Conservation (phyloP, 2,329 filamentous ascomycete species). For the Sclerotinia borealis region DNA sequence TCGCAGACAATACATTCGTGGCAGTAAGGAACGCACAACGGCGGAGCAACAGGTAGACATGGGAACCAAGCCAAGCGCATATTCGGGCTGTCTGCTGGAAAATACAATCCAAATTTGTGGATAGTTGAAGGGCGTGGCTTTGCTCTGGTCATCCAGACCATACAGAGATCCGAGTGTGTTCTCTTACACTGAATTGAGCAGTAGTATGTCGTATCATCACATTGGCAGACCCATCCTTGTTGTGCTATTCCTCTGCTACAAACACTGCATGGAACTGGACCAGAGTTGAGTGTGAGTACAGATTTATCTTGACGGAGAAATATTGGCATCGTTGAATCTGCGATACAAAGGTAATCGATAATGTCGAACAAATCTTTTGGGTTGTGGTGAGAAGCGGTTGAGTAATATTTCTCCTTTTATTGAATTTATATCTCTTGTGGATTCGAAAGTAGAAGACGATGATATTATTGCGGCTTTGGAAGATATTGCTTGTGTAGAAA, state of each 20-base stretch:
- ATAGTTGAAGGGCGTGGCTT: background rate
- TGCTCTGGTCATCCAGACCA: background rate
- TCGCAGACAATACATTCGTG: background rate
- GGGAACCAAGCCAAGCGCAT: constrained; percentile 25
- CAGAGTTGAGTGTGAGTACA: background rate
- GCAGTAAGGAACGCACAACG: background rate
- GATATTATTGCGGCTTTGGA: too few species aligned
- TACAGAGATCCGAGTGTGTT: background rate
- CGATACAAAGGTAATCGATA: background rate
- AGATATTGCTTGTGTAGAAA: background rate
- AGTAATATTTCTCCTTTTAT: background rate
- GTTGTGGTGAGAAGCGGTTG: background rate
- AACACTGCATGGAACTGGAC: background rate
- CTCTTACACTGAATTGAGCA: background rate
- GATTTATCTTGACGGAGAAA: background rate
- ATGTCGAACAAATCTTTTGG: background rate
- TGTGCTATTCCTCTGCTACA: background rate
- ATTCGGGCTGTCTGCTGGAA: constrained; percentile 41
- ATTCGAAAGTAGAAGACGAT: background rate
- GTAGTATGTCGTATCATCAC: background rate
- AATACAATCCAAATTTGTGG: background rate
- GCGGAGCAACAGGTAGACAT: background rate
- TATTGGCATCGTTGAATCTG: background rate
- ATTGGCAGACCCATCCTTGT: background rate
- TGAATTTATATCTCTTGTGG: background rate